Conservation (phyloP, 768 basidiomycete genomes). For the Clathrus columnatus region DNA sequence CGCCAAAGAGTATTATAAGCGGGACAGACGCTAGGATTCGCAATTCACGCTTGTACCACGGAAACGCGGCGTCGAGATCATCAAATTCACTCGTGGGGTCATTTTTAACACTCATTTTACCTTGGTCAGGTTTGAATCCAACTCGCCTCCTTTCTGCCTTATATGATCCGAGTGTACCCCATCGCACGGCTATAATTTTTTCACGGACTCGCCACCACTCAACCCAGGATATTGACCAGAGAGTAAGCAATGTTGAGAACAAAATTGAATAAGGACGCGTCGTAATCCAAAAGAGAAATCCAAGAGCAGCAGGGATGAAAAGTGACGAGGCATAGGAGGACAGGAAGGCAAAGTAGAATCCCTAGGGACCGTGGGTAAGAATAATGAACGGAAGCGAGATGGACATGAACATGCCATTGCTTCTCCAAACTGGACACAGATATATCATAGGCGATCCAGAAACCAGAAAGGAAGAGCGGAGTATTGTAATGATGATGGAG, state of each 20-base stretch:
- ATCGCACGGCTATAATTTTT: slow-evolving; percentile 70
- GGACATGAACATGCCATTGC: slow-evolving; percentile 28
- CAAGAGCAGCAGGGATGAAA: slow-evolving; percentile 63
- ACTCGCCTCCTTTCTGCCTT: slow-evolving; percentile 62
- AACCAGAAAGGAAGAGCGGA: slow-evolving; percentile 12
- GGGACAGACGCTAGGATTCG: slow-evolving; percentile 62
- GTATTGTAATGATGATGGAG: not conserved
- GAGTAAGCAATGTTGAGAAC: slow-evolving; percentile 66
- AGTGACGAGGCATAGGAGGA: slow-evolving; percentile 76
- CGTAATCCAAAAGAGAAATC: slow-evolving; percentile 60
- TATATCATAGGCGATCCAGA: not conserved
- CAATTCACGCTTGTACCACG: slow-evolving; percentile 71
- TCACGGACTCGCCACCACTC: slow-evolving; percentile 91
- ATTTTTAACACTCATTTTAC: not conserved
- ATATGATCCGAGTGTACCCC: slow-evolving; percentile 71
- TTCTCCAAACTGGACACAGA: slow-evolving; percentile 55
- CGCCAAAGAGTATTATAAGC: slow-evolving; percentile 65
- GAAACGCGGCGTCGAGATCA: slow-evolving; percentile 22
- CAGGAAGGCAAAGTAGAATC: slow-evolving; percentile 86
- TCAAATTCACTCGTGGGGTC: slow-evolving; percentile 12
- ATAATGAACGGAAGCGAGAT: not conserved
- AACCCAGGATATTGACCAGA: slow-evolving; percentile 82
- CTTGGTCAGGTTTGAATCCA: slow-evolving; percentile 18
- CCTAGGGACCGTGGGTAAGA: slow-evolving; percentile 18
- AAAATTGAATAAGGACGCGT: slow-evolving; percentile 63